A percentile compares a stretch with the other conserved stretches of the same genome.
These are phyloP conservation scores for Stachybotrys chlorohalonatus DNA, from an alignment of 2,329 filamentous ascomycete species.

Conservation along the genomic window DNA sequence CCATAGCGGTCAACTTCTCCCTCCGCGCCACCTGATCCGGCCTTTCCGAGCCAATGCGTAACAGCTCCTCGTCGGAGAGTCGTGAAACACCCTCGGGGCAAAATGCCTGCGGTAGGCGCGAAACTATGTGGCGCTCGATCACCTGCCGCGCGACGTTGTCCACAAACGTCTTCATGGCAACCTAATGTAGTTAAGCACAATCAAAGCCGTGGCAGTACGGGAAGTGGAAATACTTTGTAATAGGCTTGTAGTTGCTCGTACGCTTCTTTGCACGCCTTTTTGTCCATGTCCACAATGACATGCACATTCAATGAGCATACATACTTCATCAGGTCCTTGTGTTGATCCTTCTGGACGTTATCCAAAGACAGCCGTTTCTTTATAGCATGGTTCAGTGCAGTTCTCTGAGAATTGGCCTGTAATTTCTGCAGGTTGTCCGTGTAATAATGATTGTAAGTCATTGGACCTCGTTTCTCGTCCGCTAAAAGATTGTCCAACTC, in stretches of 20 bases:
- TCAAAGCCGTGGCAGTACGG: too few species aligned
- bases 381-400: neutral
- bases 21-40: too few species aligned
- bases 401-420: constrained; percentile 3
- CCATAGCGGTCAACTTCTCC: too few species aligned
- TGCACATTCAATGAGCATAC: neutral
- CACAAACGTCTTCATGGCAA: constrained; percentile 12
- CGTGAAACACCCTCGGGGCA: neutral
- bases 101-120: constrained; percentile 5
- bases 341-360: neutral
- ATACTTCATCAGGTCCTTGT: constrained; percentile 1
- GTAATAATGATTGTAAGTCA: constrained; percentile 11
- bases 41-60: neutral
- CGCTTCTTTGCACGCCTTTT: constrained; percentile 10
- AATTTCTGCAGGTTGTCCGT: constrained; percentile 7
- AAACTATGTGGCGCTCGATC: constrained; percentile 12
- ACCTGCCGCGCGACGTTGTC: constrained; percentile 14
- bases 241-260: constrained; percentile 10
- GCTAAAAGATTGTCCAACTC: constrained; percentile 6
- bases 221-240: constrained; percentile 8
- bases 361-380: neutral
- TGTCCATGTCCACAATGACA: constrained; percentile 7
- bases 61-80: neutral
- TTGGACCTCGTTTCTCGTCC: constrained; percentile 4
- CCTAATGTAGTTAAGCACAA: constrained; percentile 1